Evolutionary conservation across 2,329 filamentous ascomycete genomes (phyloP), one percentile per base, ranked within the genome.

Genomic region (Trichoderma koningiopsis): DNA sequence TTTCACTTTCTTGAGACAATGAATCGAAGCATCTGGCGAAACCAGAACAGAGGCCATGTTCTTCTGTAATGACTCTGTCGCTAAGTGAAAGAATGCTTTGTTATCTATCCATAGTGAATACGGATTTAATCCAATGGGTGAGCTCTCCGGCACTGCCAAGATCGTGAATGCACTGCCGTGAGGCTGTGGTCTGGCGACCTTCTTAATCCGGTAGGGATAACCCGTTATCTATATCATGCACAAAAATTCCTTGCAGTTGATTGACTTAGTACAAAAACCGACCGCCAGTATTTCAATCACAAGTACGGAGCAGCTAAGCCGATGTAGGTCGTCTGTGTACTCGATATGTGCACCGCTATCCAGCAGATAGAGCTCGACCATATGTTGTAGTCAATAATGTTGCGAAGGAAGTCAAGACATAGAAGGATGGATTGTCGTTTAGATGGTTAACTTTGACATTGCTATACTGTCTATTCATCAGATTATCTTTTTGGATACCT

Each of bases 221-320:
- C 3, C 62, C 62, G 62, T 27, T 49, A 57, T 57, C 62, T 57
- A 22, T 24, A 33, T 64, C 35, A 65, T 65, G 62, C 52, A 57
- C 62, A 66, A 66, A 66, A 47, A 66, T 43, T 57, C 62, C 62
- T 66, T 58, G 62, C 62, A 66, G 62, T 57, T 24, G 43, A 19
- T 33, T 49, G 19, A 57, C 40, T 33, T 35, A 33, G 40, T 47
- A 24, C n/a, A 35, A 14, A 19, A 5, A 43, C 47, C 43, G 16
- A 43, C 40, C 40, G 16, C 16, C 40, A 43, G 10, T 33, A 43
- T 16, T 29, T 24, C 52, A 27, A 29, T 16, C 24, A 24, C 16
- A 55, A 27, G 47, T 29, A 27, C 22, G 52, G 11, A 55, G 52
- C 27, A 55, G 49, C 52, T 29, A 55, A 55, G 7, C 52, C 22